These are phyloP conservation scores for Scheffersomyces quercinus DNA, from an alignment of 1,139 yeast genomes.

Conservation along the genomic window DNA sequence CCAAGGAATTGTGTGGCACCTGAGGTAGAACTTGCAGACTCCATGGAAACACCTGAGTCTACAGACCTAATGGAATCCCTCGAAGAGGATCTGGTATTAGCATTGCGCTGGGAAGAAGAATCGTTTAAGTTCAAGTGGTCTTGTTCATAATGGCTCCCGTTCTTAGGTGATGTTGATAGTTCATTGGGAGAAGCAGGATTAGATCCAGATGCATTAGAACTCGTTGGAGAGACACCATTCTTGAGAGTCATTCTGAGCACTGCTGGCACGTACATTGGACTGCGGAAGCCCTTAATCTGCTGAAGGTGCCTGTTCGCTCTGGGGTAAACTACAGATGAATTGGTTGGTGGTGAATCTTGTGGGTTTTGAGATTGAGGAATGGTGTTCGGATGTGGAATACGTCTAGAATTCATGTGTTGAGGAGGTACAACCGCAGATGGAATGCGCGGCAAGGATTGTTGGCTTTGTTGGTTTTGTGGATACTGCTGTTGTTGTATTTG, in stretches of 20 bases:
- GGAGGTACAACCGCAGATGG: constrained; percentile 31
- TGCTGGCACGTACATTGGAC: constrained; percentile 88
- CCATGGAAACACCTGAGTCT: constrained; percentile 37
- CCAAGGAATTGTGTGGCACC: constrained; percentile 7
- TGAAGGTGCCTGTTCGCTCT: constrained; percentile 32
- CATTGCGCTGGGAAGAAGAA: constrained; percentile 3
- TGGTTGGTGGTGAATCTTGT: constrained; percentile 2
- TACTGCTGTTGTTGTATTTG: constrained; percentile 3
- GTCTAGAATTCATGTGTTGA: constrained; percentile 21
- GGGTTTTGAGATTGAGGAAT: constrained; percentile 5
- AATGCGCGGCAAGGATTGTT: constrained; percentile 5
- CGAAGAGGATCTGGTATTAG: constrained; percentile 14
- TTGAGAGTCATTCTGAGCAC: constrained; percentile 61
- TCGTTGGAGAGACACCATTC: constrained; percentile 11
- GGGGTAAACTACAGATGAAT: neutral
- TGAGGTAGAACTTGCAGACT: constrained; percentile 19
- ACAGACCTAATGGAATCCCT: constrained; percentile 35
- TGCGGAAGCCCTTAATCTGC: constrained; percentile 71
- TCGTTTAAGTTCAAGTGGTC: constrained; percentile 9
- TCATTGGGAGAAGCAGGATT: constrained; percentile 1
- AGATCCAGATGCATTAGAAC: constrained; percentile 4
- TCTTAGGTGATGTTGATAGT: neutral
- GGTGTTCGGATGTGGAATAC: constrained; percentile 5
- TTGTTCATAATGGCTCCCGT: neutral
- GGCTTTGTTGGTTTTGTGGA: constrained; percentile 3